phyloP scores from a whole-genome alignment of 164 flowering plant species.

The Kalanchoe fedtschenkoi region DNA sequence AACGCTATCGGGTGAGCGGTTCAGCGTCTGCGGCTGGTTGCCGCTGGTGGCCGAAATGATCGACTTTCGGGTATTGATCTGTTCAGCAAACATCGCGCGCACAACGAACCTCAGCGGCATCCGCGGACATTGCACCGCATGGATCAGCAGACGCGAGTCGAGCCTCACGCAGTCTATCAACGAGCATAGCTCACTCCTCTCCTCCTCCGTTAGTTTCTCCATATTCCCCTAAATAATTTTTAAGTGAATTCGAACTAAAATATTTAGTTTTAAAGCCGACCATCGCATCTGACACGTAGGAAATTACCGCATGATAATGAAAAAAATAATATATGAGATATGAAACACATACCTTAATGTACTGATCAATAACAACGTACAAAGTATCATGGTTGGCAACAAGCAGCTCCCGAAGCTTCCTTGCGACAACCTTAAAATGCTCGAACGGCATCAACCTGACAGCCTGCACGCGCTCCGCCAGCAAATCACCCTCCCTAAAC shows the following conservation, averaged over 20 bases:
- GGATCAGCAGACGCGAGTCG: conserved; percentile 40
- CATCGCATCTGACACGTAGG: too few relatives aligned
- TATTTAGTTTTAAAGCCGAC: too few relatives aligned
- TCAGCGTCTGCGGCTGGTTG: not conserved
- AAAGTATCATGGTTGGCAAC: conserved; percentile 41
- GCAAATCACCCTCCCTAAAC: conserved; percentile 16
- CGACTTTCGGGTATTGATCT: conserved; percentile 56
- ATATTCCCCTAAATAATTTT: conserved; percentile 32
- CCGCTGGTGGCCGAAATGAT: conserved; percentile 16
- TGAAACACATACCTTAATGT: conserved; percentile 45
- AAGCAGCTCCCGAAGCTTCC: conserved; percentile 33
- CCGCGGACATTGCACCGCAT: conserved; percentile 67
- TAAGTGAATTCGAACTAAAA: too few relatives aligned
- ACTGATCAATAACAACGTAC: conserved; percentile 45
- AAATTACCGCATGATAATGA: too few relatives aligned
- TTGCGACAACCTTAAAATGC: conserved; percentile 36
- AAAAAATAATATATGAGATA: too few relatives aligned
- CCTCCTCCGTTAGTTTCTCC: conserved; percentile 45
- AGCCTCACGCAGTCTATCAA: conserved; percentile 59
- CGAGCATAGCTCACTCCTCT: conserved; percentile 37
- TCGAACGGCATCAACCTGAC: conserved; percentile 23
- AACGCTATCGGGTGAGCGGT: conserved; percentile 3
- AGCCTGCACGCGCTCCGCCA: conserved; percentile 22
- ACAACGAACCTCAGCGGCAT: conserved; percentile 72
- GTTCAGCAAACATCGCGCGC: conserved; percentile 77